These are phyloP conservation scores for Colletotrichum plurivorum DNA, from an alignment of 2,329 filamentous ascomycete genomes.

Conservation along the genomic window DNA sequence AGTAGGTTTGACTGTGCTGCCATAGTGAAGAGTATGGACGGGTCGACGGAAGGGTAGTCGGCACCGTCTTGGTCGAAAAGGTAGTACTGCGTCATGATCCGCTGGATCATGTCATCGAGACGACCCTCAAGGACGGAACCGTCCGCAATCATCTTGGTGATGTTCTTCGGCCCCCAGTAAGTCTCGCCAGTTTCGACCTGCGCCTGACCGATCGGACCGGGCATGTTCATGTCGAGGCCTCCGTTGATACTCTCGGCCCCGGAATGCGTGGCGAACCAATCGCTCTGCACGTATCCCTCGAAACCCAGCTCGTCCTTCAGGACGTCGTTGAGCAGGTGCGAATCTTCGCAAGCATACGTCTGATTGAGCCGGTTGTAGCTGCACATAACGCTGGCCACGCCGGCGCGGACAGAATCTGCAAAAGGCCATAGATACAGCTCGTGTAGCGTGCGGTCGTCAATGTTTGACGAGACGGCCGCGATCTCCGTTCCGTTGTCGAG, in stretches of 20 bases:
- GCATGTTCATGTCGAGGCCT: slow-evolving; percentile 88
- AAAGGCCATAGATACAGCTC: slow-evolving; percentile 79
- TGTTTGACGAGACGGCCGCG: slow-evolving; percentile 67
- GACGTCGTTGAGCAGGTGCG: slow-evolving; percentile 70
- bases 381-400: slow-evolving; percentile 79
- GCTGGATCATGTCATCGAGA: slow-evolving; percentile 76
- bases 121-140: slow-evolving; percentile 71
- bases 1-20: slow-evolving; percentile 31
- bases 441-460: slow-evolving; percentile 77
- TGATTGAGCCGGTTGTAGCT: slow-evolving; percentile 81
- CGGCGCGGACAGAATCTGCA: slow-evolving; percentile 76
- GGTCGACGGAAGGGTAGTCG: slow-evolving; percentile 58
- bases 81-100: slow-evolving; percentile 76
- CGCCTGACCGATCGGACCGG: slow-evolving; percentile 66
- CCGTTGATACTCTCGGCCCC: slow-evolving; percentile 75
- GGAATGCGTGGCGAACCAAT: slow-evolving; percentile 86
- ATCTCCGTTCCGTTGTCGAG: slow-evolving; percentile 65
- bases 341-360: slow-evolving; percentile 77
- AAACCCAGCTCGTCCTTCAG: slow-evolving; percentile 83
- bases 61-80: slow-evolving; percentile 64
- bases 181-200: slow-evolving; percentile 64
- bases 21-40: slow-evolving; percentile 25
- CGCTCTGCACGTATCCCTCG: slow-evolving; percentile 69
- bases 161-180: slow-evolving; percentile 68
- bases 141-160: slow-evolving; percentile 69